These are phyloP conservation scores for Phytophthora pseudosyringae DNA, from an alignment of 352 stramenopile genomes.

Conservation along the genomic window DNA sequence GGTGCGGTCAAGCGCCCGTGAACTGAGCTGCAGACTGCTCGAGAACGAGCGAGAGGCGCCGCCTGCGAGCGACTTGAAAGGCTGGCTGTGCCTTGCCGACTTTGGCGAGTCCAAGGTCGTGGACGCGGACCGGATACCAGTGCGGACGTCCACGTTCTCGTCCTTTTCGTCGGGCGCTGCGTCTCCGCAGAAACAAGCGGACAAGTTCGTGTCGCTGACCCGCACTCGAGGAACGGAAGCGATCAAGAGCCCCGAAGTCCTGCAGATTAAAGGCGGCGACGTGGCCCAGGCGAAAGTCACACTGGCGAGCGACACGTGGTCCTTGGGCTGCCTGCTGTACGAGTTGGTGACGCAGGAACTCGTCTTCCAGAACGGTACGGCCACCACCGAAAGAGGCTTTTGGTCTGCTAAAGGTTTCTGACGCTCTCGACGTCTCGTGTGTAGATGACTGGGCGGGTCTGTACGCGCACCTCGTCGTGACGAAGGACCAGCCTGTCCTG, in stretches of 20 bases:
- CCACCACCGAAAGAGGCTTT: not conserved
- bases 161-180: slow-evolving; percentile 25
- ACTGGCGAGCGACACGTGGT: slow-evolving; percentile 70
- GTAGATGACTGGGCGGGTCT: slow-evolving; percentile 70
- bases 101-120: slow-evolving; percentile 72
- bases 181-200: slow-evolving; percentile 10
- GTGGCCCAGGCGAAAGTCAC: slow-evolving; percentile 38
- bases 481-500: slow-evolving; percentile 39
- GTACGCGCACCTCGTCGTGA: slow-evolving; percentile 63
- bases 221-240: slow-evolving; percentile 76
- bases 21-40: slow-evolving; percentile 47
- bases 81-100: slow-evolving; percentile 64
- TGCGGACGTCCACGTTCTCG: slow-evolving; percentile 31
- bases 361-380: slow-evolving; percentile 65
- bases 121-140: slow-evolving; percentile 12
- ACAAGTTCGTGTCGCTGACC: slow-evolving; percentile 29
- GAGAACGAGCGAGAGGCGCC: slow-evolving; percentile 12
- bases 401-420: not conserved
- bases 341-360: slow-evolving; percentile 73
- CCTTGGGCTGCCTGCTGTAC: slow-evolving; percentile 71
- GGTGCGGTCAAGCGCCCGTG: slow-evolving; percentile 37
- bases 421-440: not conserved
- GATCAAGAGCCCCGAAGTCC: slow-evolving; percentile 81
- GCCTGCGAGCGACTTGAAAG: slow-evolving; percentile 14
- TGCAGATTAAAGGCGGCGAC: slow-evolving; percentile 51